Percentiles rank a stretch among this genome's conserved stretches.
Conservation (phyloP, 73 alveolate genomes). For the Tetrahymena borealis region DNA sequence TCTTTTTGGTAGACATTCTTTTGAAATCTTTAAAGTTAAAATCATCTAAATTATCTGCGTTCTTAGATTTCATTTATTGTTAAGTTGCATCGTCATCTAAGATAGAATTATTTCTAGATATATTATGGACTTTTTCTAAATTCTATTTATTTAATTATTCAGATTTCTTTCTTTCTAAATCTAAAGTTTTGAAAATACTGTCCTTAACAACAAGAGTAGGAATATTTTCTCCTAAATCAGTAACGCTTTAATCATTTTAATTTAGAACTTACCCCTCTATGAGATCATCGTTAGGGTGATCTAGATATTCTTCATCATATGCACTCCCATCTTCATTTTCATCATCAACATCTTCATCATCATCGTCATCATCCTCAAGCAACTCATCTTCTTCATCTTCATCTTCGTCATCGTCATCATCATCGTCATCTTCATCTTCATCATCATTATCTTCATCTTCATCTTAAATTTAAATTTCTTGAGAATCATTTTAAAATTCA, state of each 20-base stretch:
- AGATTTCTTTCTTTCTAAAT: neutral
- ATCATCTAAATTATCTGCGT: neutral
- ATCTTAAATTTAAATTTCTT: neutral
- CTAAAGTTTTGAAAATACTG: neutral
- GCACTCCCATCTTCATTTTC: neutral
- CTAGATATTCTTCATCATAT: too few relatives aligned
- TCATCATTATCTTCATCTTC: neutral
- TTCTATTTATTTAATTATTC: neutral
- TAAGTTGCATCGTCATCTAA: neutral
- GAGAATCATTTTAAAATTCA: neutral
- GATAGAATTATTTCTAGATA: neutral
- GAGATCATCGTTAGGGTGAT: neutral
- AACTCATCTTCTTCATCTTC: neutral
- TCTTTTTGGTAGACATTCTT: neutral
- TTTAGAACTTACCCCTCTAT: neutral
- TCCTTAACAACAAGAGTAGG: neutral
- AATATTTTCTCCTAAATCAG: neutral
- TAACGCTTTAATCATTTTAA: neutral
- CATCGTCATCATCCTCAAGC: neutral
- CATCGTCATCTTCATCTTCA: neutral
- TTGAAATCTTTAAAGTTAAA: neutral
- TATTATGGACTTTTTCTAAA: neutral
- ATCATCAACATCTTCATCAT: neutral
- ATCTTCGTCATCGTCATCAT: neutral
- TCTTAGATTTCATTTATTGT: neutral